phyloP scores from a whole-genome alignment of 805 yeast genomes.

The Yarrowia keelungensis region DNA sequence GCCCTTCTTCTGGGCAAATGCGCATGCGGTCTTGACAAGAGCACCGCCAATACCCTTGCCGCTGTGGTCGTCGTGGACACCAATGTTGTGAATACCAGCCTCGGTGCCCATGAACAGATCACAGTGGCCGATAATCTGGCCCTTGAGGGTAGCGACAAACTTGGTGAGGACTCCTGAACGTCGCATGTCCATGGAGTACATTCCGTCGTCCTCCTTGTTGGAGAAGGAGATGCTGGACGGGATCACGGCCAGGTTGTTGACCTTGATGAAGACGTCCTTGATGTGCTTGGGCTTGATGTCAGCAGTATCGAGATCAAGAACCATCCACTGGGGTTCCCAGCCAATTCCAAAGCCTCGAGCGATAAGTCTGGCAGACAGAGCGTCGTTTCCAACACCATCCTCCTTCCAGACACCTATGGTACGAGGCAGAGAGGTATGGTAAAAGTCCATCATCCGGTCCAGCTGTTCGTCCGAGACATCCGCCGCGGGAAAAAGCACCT shows the following conservation, averaged over 20 bases:
- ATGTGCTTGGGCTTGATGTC: not conserved
- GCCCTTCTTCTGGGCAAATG: slow-evolving; percentile 5
- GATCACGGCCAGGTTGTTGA: slow-evolving; percentile 6
- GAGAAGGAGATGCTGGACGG: slow-evolving; percentile 2
- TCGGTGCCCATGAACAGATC: slow-evolving; percentile 15
- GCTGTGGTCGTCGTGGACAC: not conserved
- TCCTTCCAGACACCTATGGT: slow-evolving; percentile 26
- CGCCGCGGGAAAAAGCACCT: not conserved
- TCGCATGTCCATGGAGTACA: slow-evolving; percentile 15
- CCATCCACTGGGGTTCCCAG: slow-evolving; percentile 33
- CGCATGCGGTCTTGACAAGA: not conserved
- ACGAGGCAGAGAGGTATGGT: slow-evolving; percentile 1
- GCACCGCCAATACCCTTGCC: slow-evolving; percentile 14
- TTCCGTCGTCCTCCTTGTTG: slow-evolving; percentile 14
- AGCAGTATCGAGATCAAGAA: not conserved
- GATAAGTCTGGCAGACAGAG: not conserved
- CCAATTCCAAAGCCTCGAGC: slow-evolving; percentile 13
- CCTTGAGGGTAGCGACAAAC: slow-evolving; percentile 3
- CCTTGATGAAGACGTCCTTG: slow-evolving; percentile 13
- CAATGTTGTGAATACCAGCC: slow-evolving; percentile 24
- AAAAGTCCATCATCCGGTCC: slow-evolving; percentile 26
- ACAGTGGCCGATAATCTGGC: not conserved
- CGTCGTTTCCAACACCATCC: slow-evolving; percentile 2
- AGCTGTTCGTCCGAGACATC: slow-evolving; percentile 8
- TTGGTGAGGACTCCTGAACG: slow-evolving; percentile 2